Base-by-base conservation (phyloP, 139 green algal species). In the Chlorella sorokiniana region DNA sequence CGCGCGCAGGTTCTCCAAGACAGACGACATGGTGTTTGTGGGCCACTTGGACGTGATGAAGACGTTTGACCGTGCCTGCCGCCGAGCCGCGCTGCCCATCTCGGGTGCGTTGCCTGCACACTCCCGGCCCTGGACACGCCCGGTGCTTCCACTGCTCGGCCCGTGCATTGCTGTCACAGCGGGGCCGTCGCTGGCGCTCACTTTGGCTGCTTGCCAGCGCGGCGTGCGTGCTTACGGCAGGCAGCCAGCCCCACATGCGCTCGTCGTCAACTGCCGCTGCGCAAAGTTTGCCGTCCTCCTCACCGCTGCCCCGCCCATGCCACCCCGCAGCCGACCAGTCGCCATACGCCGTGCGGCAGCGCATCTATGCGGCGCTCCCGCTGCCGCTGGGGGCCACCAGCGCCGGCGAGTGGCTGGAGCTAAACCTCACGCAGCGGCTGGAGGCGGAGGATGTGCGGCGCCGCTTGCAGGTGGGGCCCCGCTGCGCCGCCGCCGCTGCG, bases 21-120 rank as follows among this genome's bases (percentile, higher is more conserved):
- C 40, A 0, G 86, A 79, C 52, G 89, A 91, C 70, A 86, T 93
- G 87, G 81, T 89, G 54, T 94, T 92, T 51, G 83, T 95, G 59
- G 92, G 92, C 1, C 92, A 95, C 78, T 71, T 95, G 62, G 92
- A 95, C 79, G 51, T 91, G 63, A 78, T 94, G 81, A 82, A 75
- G 16, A 78, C 87, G 33, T 79, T 94, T n/a, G 91, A 95, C 52
- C 80, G 91, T 20, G 92, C 92, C 40, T 44, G 73, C 31, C 83
- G 91, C n/a, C 83, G 92, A 27, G 92, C 92, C 42, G 84, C 81
- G 37, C 83, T 95, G 64, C 85, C 84, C n/a, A 67, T 93, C 23
- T 80, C 83, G 4, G 72, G 51, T 79, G 37, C 22, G 45, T 22
- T 6, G 22, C 18, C 56, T 59, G 48, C 14, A 16, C 48, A 59